phyloP scores from a whole-genome alignment of 768 basidiomycete genomes.

The Rhodotorula taiwanensis region DNA sequence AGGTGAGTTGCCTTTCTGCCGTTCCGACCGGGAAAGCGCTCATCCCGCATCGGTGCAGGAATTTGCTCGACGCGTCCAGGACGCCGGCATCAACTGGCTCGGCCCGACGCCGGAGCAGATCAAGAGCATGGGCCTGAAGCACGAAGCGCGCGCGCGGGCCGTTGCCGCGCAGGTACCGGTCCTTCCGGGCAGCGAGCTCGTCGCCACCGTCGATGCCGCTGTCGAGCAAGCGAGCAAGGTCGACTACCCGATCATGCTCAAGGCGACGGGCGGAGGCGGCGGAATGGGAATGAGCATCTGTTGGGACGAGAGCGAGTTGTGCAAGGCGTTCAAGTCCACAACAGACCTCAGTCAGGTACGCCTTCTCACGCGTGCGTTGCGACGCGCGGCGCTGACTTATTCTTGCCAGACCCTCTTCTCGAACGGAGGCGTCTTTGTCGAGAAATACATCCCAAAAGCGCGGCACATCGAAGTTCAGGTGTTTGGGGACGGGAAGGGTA shows the following conservation, averaged over 20 bases:
- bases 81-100: constrained; percentile 10
- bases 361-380: too few relatives aligned
- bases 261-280: constrained; percentile 59
- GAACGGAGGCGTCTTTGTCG: constrained; percentile 53
- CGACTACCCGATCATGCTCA: constrained; percentile 50
- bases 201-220: constrained; percentile 49
- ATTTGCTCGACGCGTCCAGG: constrained; percentile 19
- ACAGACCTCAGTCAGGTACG: constrained; percentile 22
- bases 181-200: constrained; percentile 50
- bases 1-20: constrained; percentile 13
- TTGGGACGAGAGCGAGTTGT: constrained; percentile 44
- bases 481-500: constrained; percentile 57
- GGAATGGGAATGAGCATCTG: constrained; percentile 63
- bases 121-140: constrained; percentile 20
- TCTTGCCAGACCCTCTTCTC: constrained; percentile 48
- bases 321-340: not conserved
- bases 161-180: constrained; percentile 46
- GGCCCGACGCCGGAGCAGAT: constrained; percentile 22
- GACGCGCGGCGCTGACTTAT: too few relatives aligned
- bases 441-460: constrained; percentile 47
- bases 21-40: not conserved
- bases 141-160: constrained; percentile 21
- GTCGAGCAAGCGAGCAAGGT: constrained; percentile 48
- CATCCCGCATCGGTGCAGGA: not conserved
- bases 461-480: constrained; percentile 44